Conservation (phyloP, 2,329 filamentous ascomycete species). For the Fusarium domesticum region DNA sequence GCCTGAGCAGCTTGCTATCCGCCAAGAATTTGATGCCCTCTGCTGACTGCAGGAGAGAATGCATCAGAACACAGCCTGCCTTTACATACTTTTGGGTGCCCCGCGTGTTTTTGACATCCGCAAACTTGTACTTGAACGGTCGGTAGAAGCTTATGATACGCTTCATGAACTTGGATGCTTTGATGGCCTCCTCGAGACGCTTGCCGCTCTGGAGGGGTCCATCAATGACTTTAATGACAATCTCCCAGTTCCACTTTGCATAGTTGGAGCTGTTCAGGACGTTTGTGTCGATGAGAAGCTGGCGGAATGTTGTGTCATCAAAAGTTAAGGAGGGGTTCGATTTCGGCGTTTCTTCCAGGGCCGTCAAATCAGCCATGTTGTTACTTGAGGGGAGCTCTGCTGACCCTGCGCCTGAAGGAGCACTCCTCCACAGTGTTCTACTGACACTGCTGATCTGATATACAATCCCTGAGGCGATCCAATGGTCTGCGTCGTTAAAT, state of each 20-base stretch:
- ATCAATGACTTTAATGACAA: constrained; percentile 86
- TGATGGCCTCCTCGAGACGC: constrained; percentile 88
- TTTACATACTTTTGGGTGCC: constrained; percentile 92
- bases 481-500: constrained; percentile 69
- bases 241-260: constrained; percentile 95
- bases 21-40: constrained; percentile 83
- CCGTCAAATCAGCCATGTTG: constrained; percentile 46
- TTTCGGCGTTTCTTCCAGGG: constrained; percentile 58
- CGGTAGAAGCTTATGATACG: constrained; percentile 91
- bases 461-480: constrained; percentile 82
- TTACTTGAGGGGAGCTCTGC: constrained; percentile 42
- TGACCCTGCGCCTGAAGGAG: constrained; percentile 45
- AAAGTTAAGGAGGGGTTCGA: constrained; percentile 44
- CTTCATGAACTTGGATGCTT: constrained; percentile 94
- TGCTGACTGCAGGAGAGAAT: constrained; percentile 77
- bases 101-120: constrained; percentile 83
- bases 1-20: constrained; percentile 88
- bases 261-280: constrained; percentile 89
- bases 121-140: constrained; percentile 95
- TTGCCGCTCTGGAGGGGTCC: constrained; percentile 89
- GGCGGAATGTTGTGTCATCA: constrained; percentile 62
- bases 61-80: constrained; percentile 83
- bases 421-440: constrained; percentile 81
- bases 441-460: constrained; percentile 99
- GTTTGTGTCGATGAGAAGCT: constrained; percentile 70